Conservation (phyloP, 2,329 filamentous ascomycete species). For the Trichophaea hybrida region DNA sequence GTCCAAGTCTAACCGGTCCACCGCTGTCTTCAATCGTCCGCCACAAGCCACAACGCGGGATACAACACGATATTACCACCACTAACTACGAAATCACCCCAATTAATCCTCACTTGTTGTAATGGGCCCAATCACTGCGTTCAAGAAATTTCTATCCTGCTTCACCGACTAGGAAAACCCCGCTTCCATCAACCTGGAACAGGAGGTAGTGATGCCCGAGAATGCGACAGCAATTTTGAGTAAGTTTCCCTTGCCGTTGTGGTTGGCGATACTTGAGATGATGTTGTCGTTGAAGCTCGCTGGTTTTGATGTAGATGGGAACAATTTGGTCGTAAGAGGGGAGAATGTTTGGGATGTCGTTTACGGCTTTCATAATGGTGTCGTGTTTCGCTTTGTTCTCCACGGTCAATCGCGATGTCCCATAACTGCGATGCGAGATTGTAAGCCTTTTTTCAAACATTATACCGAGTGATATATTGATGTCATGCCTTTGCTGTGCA, state of each 20-base stretch:
- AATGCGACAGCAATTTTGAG: conserved; percentile 41
- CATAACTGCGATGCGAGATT: conserved; percentile 41
- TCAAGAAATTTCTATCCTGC: conserved; percentile 33
- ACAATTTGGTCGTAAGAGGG: conserved; percentile 36
- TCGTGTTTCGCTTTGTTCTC: conserved; percentile 37
- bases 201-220: conserved; percentile 36
- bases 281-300: conserved; percentile 45
- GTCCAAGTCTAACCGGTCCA: neutral
- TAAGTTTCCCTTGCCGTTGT: conserved; percentile 40
- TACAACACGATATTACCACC: conserved; percentile 10
- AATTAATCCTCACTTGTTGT: conserved; percentile 35
- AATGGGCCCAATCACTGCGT: conserved; percentile 41
- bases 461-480: neutral
- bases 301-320: conserved; percentile 34
- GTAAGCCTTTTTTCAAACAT: conserved; percentile 30
- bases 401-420: conserved; percentile 46
- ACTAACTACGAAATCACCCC: conserved; percentile 15
- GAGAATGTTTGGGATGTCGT: conserved; percentile 37
- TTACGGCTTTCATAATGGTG: conserved; percentile 36
- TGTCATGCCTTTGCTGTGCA: conserved; percentile 33
- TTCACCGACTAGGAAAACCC: no score
- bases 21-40: neutral
- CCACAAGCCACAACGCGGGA: conserved; percentile 10
- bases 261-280: conserved; percentile 33
- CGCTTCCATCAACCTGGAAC: no score